Conservation (phyloP, 495 filamentous ascomycete species). For the Aspergillus taichungensis region DNA sequence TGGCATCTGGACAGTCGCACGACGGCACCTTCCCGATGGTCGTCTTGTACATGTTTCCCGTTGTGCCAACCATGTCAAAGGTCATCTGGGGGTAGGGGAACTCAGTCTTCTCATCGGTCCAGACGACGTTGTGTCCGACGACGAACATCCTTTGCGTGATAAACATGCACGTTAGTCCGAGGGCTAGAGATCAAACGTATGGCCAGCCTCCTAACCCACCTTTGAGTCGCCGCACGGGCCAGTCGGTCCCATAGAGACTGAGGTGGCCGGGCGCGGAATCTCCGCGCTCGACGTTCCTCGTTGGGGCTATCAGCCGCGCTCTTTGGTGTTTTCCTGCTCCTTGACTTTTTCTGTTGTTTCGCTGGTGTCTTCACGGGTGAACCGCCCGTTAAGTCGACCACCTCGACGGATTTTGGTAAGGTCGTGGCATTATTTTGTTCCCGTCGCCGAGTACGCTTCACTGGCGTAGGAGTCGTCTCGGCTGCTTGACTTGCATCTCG, state of each 20-base stretch:
- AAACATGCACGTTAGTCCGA: background rate
- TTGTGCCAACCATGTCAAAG: slow-evolving; percentile 64
- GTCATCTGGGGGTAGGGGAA: slow-evolving; percentile 33
- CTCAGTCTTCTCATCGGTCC: slow-evolving; percentile 17
- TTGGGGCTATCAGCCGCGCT: background rate
- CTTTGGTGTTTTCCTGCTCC: slow-evolving; percentile 4
- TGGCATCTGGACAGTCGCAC: slow-evolving; percentile 61
- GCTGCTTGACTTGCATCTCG: background rate
- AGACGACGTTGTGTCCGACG: slow-evolving; percentile 37
- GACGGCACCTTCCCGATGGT: slow-evolving; percentile 45
- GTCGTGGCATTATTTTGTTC: background rate
- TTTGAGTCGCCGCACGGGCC: slow-evolving; percentile 34
- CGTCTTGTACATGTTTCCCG: slow-evolving; percentile 65
- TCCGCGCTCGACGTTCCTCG: slow-evolving; percentile 31
- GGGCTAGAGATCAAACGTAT: background rate
- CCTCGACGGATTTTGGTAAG: background rate
- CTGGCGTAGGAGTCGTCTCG: background rate
- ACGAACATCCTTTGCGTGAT: slow-evolving; percentile 45
- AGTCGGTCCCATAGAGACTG: slow-evolving; percentile 30
- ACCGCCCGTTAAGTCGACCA: slow-evolving; percentile 15
- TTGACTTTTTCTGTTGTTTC: slow-evolving; percentile 17
- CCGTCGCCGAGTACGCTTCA: background rate
- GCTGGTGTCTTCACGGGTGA: background rate
- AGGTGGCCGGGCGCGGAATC: slow-evolving; percentile 31
- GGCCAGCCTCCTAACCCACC: slow-evolving; percentile 19